Percentiles rank a stretch among this genome's conserved stretches.
Conservation (phyloP, 768 basidiomycete genomes). For the Dioszegia crocea region DNA sequence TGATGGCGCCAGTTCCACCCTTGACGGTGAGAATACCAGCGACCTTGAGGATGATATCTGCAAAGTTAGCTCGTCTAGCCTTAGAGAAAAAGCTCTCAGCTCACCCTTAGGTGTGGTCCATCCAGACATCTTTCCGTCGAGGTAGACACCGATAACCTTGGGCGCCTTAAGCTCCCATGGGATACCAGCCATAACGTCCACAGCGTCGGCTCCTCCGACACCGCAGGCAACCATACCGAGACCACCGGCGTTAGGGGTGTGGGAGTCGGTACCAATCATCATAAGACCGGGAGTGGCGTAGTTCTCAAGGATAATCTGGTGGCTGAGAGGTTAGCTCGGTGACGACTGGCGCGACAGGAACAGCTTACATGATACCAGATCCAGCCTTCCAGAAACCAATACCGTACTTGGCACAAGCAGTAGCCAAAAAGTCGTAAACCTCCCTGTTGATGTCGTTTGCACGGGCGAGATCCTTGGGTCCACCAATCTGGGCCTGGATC, state of each 20-base stretch:
- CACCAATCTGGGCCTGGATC: slow-evolving; percentile 94
- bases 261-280: slow-evolving; percentile 99
- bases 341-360: slow-evolving; percentile 10
- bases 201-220: slow-evolving; percentile 98
- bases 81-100: too few species aligned
- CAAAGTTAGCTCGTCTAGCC: slow-evolving; percentile 7
- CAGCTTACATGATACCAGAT: slow-evolving; percentile 77
- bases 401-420: slow-evolving; percentile 94
- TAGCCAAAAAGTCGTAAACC: slow-evolving; percentile 98
- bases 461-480: slow-evolving; percentile 85
- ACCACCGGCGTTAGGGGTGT: slow-evolving; percentile 98
- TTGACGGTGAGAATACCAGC: slow-evolving; percentile 98
- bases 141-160: slow-evolving; percentile 96
- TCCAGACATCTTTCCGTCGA: slow-evolving; percentile 88
- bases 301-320: slow-evolving; percentile 98
- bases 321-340: slow-evolving; percentile 44
- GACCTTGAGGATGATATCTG: slow-evolving; percentile 97
- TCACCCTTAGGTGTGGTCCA: slow-evolving; percentile 97
- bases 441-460: slow-evolving; percentile 94
- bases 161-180: slow-evolving; percentile 99
- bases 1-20: slow-evolving; percentile 97
- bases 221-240: slow-evolving; percentile 99
- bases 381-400: slow-evolving; percentile 99
- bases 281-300: slow-evolving; percentile 98
- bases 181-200: slow-evolving; percentile 96